A percentile compares a stretch with the other conserved stretches of the same genome.
These are phyloP conservation scores for Acer saccharum DNA, from an alignment of 345 rosid genomes.

Conservation along the genomic window DNA sequence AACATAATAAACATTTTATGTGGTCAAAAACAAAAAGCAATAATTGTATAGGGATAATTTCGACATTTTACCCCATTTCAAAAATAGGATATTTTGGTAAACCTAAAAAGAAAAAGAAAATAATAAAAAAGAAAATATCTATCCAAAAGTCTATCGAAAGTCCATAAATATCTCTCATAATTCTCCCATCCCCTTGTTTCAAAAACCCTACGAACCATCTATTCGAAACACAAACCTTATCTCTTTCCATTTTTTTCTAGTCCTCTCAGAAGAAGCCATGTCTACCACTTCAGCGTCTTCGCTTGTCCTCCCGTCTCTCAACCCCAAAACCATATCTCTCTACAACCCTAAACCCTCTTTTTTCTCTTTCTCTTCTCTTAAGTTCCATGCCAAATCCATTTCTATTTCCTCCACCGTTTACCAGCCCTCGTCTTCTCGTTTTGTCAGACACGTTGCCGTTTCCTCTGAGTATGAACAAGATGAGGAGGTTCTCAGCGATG, in stretches of 20 bases:
- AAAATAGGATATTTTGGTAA: slow-evolving; percentile 12
- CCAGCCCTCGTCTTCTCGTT: slow-evolving; percentile 42
- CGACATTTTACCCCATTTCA: no score
- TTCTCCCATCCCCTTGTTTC: neutral
- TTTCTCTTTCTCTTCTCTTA: slow-evolving; percentile 39
- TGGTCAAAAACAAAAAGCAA: no score
- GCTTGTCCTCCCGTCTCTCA: slow-evolving; percentile 59
- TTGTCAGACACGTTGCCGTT: slow-evolving; percentile 57
- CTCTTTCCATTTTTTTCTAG: neutral
- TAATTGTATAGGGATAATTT: no score
- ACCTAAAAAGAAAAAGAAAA: neutral
- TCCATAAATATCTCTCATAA: neutral
- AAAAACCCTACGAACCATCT: slow-evolving; percentile 4
- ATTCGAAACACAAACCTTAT: slow-evolving; percentile 29
- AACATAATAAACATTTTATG: no score
- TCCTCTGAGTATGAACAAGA: slow-evolving; percentile 68
- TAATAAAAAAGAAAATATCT: slow-evolving; percentile 1
- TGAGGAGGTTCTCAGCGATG: slow-evolving; percentile 54
- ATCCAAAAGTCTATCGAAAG: neutral
- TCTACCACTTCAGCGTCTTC: slow-evolving; percentile 64
- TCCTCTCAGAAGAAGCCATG: slow-evolving; percentile 40
- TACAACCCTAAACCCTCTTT: slow-evolving; percentile 42
- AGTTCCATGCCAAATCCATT: slow-evolving; percentile 34
- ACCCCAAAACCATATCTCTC: slow-evolving; percentile 48
- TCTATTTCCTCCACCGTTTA: slow-evolving; percentile 41